Conservation (phyloP, 2,329 filamentous ascomycete genomes). For the Cryphonectria japonica region DNA sequence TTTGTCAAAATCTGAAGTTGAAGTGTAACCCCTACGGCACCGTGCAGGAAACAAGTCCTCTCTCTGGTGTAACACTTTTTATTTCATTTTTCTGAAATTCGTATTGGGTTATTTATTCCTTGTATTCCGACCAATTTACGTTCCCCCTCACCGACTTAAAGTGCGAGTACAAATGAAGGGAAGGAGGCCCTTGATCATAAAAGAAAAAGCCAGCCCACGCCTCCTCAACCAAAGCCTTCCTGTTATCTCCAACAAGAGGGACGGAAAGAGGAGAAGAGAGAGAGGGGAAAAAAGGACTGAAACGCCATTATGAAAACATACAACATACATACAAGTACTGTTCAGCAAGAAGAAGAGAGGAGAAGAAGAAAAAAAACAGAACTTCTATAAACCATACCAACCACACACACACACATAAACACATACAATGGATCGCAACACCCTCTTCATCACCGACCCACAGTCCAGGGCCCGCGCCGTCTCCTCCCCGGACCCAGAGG, state of each 20-base stretch:
- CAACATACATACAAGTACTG: too few species aligned
- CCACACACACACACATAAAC: too few species aligned
- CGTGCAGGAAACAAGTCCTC: constrained; percentile 2
- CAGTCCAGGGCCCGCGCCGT: constrained; percentile 30
- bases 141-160: not conserved
- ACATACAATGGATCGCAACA: constrained; percentile 20
- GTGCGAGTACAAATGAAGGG: not conserved
- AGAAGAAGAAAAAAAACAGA: not conserved
- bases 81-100: not conserved
- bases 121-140: not conserved
- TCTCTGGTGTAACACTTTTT: constrained; percentile 11
- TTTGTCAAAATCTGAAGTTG: constrained; percentile 14
- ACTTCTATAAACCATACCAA: not conserved
- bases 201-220: not conserved
- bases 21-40: constrained; percentile 11
- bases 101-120: constrained; percentile 3
- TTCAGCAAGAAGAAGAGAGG: not conserved
- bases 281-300: not conserved
- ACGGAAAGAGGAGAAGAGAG: not conserved
- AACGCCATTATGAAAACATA: too few species aligned
- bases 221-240: not conserved
- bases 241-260: not conserved
- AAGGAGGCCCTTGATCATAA: not conserved
- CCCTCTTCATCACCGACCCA: constrained; percentile 14
- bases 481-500: constrained; percentile 40